Evolutionary conservation across 805 yeast species (phyloP), one percentile per base, ranked within the genome.

Genomic region (Scheffersomyces ergatensis): DNA sequence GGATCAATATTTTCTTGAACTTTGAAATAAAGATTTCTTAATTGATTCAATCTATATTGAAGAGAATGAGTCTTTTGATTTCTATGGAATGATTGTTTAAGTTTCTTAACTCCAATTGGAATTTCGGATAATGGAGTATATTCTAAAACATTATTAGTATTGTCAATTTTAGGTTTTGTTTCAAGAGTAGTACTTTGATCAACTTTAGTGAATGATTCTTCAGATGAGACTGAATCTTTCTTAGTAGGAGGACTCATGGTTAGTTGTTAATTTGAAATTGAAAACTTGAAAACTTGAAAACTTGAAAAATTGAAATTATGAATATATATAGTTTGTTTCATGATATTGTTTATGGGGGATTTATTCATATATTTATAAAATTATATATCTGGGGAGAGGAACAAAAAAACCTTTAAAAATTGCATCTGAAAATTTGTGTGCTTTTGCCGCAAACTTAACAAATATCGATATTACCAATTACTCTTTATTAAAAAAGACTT

Each of bases 1-100:
- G 55, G 64, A 3, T 77, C 80, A 38, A 65, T 71, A 53, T 82
- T 72, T 55, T 85, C 89, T 44, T 69, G 63, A 14, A 89, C 41
- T 2, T 78, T 82, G 50, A 72, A 82, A 64, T 83, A 85, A 15
- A 89, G 53, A 51, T 82, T 78, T 43, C 88, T 72, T 48, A 89
- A 72, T 55, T 81, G 86, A 39, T 77, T 68, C 48, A 77, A 68
- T 36, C 96, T 72, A 54, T 54, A 74, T 45, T 72, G 77, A 37
- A 82, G 47, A n/a, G 78, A 62, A 47, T 70, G 75, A 3, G 78
- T 68, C 48, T 76, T 76, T 40, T 74, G 74, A 6, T 63, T 47
- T 21, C 56, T 53, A 59, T 73, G 69, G 53, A 65, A 83, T 2
- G 74, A 62, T 5, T 55, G 48, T 4, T 60, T 60, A 11, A 83